These are phyloP conservation scores for Chrysoporthe deuterocubensis DNA, from an alignment of 2,329 filamentous ascomycete species.

Conservation along the genomic window DNA sequence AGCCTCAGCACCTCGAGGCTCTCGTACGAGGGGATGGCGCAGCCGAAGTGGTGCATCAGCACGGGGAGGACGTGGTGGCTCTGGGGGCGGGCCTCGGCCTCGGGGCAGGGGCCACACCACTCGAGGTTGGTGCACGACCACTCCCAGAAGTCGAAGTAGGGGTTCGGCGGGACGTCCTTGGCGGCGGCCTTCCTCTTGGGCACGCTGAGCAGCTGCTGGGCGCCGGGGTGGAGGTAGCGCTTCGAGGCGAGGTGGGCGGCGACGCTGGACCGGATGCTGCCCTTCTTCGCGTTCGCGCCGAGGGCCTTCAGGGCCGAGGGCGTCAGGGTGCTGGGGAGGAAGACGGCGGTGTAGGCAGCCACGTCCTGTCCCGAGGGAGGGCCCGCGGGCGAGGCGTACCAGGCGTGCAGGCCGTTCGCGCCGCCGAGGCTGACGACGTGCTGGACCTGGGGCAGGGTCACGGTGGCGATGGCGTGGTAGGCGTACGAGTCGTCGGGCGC, in stretches of 20 bases:
- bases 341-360: constrained; percentile 69
- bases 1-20: constrained; percentile 63
- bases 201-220: constrained; percentile 43
- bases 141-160: constrained; percentile 69
- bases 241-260: constrained; percentile 59
- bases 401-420: constrained; percentile 52
- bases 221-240: constrained; percentile 53
- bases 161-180: constrained; percentile 55
- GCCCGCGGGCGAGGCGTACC: constrained; percentile 45
- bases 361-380: constrained; percentile 56
- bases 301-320: constrained; percentile 66
- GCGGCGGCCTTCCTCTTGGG: constrained; percentile 50
- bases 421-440: constrained; percentile 48
- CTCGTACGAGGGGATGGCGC: constrained; percentile 70
- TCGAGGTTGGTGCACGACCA: constrained; percentile 68
- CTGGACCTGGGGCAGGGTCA: constrained; percentile 54
- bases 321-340: constrained; percentile 63
- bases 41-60: constrained; percentile 80
- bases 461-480: constrained; percentile 56
- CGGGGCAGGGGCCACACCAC: constrained; percentile 64
- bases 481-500: constrained; percentile 50
- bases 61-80: constrained; percentile 73
- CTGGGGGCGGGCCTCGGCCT: constrained; percentile 52
- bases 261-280: constrained; percentile 61
- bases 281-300: constrained; percentile 65